These are phyloP conservation scores for Wickerhamiella parazyma DNA, from an alignment of 805 yeast species.

Conservation along the genomic window DNA sequence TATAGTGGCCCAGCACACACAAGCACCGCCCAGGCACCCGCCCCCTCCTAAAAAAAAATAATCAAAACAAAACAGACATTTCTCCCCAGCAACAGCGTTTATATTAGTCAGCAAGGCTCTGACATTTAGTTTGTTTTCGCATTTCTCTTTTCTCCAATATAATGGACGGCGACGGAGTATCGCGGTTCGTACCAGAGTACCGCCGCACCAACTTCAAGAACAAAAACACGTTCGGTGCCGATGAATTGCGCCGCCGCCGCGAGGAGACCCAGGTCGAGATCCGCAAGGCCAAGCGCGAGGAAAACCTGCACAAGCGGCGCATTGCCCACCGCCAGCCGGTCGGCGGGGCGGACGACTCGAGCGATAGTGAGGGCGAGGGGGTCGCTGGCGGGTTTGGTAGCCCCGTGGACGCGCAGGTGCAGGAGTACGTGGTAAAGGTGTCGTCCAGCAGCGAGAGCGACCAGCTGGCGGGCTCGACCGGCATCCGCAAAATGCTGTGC, in stretches of 20 bases:
- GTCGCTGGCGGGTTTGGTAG: conserved; percentile 21
- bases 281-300: conserved; percentile 94
- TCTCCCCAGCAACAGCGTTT: no score
- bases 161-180: conserved; percentile 67
- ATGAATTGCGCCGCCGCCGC: conserved; percentile 94
- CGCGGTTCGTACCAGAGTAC: conserved; percentile 89
- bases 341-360: conserved; percentile 38
- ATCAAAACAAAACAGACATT: no score
- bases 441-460: conserved; percentile 60
- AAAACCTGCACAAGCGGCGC: conserved; percentile 85
- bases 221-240: conserved; percentile 84
- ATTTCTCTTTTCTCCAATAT: neutral
- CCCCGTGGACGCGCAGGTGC: conserved; percentile 33
- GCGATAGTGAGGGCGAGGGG: conserved; percentile 36
- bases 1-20: no score
- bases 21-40: no score
- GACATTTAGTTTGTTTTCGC: neutral
- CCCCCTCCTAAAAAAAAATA: no score
- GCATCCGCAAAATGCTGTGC: conserved; percentile 84
- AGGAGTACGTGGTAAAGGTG: conserved; percentile 72
- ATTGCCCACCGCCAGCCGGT: conserved; percentile 36
- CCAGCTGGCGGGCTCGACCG: conserved; percentile 79
- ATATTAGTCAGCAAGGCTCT: no score
- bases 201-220: conserved; percentile 94
- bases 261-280: conserved; percentile 95